These are phyloP conservation scores for Hypoxylon intermedium DNA, from an alignment of 495 filamentous ascomycete species.

Conservation along the genomic window DNA sequence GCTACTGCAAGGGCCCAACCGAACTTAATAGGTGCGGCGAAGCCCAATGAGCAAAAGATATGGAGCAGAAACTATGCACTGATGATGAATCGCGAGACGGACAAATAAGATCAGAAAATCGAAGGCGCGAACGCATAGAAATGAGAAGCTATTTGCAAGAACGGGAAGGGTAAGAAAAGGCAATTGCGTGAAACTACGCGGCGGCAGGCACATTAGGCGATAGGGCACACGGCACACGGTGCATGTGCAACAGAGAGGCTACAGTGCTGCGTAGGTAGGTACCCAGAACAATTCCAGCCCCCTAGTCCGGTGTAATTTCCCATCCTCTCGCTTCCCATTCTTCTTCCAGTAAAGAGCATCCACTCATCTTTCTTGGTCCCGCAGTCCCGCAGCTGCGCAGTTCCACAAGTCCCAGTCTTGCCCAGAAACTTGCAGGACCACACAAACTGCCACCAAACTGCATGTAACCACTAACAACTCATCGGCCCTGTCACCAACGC, in stretches of 20 bases:
- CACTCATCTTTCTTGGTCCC: not conserved
- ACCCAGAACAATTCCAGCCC: slow-evolving; percentile 12
- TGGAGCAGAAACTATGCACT: too few species aligned
- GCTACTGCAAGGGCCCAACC: slow-evolving; percentile 35
- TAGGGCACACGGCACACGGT: slow-evolving; percentile 12
- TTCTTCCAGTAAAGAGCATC: slow-evolving; percentile 30
- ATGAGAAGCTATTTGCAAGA: too few species aligned
- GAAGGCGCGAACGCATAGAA: too few species aligned
- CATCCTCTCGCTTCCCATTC: slow-evolving; percentile 34
- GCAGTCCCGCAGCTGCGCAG: too few species aligned
- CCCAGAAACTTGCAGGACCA: slow-evolving; percentile 1
- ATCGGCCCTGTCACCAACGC: slow-evolving; percentile 8
- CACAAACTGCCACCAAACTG: slow-evolving; percentile 8
- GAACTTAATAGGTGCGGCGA: slow-evolving; percentile 11
- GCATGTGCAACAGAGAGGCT: slow-evolving; percentile 15
- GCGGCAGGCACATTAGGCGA: not conserved
- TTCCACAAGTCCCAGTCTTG: too few species aligned
- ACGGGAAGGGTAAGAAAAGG: not conserved
- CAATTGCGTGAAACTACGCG: too few species aligned
- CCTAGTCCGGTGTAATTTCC: slow-evolving; percentile 39
- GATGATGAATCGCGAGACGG: too few species aligned
- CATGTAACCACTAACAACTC: slow-evolving; percentile 32
- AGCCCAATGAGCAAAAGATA: slow-evolving; percentile 7
- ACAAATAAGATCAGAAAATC: not conserved
- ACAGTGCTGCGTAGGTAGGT: slow-evolving; percentile 2